These are phyloP conservation scores for Tetrahymena malaccensis DNA, from an alignment of 73 alveolate species.

Conservation along the genomic window DNA sequence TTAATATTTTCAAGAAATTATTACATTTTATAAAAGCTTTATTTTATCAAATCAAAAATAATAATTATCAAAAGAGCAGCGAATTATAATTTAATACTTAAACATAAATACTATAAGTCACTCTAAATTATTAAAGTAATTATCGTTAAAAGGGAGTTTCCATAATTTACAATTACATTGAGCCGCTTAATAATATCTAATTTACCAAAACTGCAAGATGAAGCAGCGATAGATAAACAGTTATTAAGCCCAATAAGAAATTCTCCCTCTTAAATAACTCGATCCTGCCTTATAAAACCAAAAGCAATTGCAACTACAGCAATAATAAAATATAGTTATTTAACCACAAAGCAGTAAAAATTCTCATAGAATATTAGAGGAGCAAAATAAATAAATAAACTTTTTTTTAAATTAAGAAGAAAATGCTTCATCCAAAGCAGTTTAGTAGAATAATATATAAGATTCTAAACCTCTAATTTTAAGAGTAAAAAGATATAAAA, in stretches of 20 bases:
- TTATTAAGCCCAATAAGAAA: not conserved
- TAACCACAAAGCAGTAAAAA: not conserved
- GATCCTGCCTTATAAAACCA: not conserved
- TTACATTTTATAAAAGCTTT: not conserved
- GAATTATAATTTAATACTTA: not conserved
- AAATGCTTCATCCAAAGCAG: not conserved
- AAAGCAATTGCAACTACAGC: not conserved
- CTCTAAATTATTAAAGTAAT: not conserved
- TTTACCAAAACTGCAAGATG: not conserved
- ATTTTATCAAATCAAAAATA: not conserved
- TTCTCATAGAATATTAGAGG: not conserved
- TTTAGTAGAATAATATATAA: not conserved
- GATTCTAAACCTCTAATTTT: not conserved
- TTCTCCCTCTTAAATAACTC: not conserved
- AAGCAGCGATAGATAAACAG: not conserved
- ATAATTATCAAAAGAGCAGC: not conserved
- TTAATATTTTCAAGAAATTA: not conserved
- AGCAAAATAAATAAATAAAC: not conserved
- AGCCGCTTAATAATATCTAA: not conserved
- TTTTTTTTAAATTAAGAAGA: not conserved
- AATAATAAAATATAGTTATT: not conserved
- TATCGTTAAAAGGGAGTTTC: not conserved
- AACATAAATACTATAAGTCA: not conserved
- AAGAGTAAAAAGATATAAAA: not conserved
- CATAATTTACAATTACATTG: not conserved